phyloP scores from a whole-genome alignment of 225 moss, liverwort and hornwort species.

The Pseudisothecium myosuroides region DNA sequence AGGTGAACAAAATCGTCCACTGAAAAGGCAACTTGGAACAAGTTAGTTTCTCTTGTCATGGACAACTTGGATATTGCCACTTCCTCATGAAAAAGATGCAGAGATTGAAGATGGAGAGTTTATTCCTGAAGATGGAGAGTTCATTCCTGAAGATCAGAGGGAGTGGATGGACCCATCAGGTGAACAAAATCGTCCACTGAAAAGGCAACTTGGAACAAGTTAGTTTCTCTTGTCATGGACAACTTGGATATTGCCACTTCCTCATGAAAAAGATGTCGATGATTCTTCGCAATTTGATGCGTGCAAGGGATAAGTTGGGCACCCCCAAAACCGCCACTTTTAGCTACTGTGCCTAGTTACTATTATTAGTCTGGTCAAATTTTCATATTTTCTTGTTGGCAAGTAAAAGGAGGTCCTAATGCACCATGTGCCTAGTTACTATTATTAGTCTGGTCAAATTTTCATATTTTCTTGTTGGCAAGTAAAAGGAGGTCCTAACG shows the following conservation, averaged over 20 bases:
- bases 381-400: neutral
- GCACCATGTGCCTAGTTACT: neutral
- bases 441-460: neutral
- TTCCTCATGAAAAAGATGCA: too few species aligned
- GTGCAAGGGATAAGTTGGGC: neutral
- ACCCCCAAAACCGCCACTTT: neutral
- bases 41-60: neutral
- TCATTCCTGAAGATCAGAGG: neutral
- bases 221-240: neutral
- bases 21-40: neutral
- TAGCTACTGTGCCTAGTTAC: neutral
- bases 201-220: neutral
- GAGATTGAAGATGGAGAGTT: too few species aligned
- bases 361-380: neutral
- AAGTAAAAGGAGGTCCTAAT: rapidly evolving
- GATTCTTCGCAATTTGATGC: neutral
- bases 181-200: neutral
- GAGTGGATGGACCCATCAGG: neutral
- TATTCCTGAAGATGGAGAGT: too few species aligned
- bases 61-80: neutral
- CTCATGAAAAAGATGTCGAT: neutral
- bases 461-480: neutral
- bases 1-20: neutral
- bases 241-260: too few species aligned
- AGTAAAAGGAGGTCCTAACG: rapidly evolving